Conservation (phyloP, 2,329 filamentous ascomycete species). For the Colletotrichum sp. region DNA sequence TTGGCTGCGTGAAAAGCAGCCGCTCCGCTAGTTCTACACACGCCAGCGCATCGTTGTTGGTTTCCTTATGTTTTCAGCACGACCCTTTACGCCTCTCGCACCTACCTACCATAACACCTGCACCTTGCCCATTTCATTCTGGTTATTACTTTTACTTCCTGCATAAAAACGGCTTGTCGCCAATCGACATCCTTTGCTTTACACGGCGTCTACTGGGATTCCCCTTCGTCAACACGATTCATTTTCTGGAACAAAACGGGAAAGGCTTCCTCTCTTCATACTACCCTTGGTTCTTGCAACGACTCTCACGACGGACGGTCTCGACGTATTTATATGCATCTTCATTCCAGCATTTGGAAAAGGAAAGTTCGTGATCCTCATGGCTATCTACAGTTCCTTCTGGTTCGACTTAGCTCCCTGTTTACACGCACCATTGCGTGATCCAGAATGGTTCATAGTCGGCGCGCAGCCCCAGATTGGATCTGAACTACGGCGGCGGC, state of each 20-base stretch:
- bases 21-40: background rate
- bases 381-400: background rate
- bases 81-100: slow-evolving; percentile 6
- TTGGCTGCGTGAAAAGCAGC: background rate
- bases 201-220: slow-evolving; percentile 31
- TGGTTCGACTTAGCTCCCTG: background rate
- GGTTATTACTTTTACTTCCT: slow-evolving; percentile 14
- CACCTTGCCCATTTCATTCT: slow-evolving; percentile 9
- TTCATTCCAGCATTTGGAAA: slow-evolving; percentile 11
- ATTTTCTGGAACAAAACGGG: slow-evolving; percentile 30
- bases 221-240: slow-evolving; percentile 28
- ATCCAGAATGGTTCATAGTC: background rate
- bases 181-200: slow-evolving; percentile 22
- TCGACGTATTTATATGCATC: slow-evolving; percentile 19
- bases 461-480: background rate
- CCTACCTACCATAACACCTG: background rate
- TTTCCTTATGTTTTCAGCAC: slow-evolving; percentile 13
- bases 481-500: background rate
- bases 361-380: slow-evolving; percentile 3
- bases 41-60: background rate
- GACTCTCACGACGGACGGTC: slow-evolving; percentile 23
- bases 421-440: background rate
- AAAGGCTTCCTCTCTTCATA: slow-evolving; percentile 22
- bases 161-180: slow-evolving; percentile 22
- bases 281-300: slow-evolving; percentile 18